phyloP scores from a whole-genome alignment of 805 yeast genomes.

The Metahyphopichia silvanorum region DNA sequence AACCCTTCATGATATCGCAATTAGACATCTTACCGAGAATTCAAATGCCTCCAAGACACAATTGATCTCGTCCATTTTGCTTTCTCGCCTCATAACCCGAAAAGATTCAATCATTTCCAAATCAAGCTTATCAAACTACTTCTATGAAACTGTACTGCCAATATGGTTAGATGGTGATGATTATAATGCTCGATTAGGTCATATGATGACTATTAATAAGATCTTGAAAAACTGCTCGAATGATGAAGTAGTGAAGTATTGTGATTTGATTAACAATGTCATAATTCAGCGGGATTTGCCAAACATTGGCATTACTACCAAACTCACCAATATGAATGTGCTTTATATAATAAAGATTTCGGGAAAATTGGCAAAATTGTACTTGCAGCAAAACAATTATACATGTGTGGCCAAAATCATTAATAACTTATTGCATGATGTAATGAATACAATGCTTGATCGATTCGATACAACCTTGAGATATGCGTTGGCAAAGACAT shows the following conservation, averaged over 20 bases:
- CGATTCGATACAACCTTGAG: slow-evolving; percentile 54
- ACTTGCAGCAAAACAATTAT: slow-evolving; percentile 22
- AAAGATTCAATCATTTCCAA: slow-evolving; percentile 32
- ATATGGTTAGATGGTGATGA: slow-evolving; percentile 15
- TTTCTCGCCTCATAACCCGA: slow-evolving; percentile 55
- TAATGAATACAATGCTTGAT: slow-evolving; percentile 32
- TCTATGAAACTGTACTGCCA: slow-evolving; percentile 8
- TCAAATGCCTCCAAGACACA: slow-evolving; percentile 55
- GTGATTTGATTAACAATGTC: slow-evolving; percentile 9
- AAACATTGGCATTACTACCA: slow-evolving; percentile 5
- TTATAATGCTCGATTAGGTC: slow-evolving; percentile 28
- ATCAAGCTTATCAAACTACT: slow-evolving; percentile 14
- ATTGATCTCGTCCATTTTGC: slow-evolving; percentile 47
- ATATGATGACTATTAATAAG: slow-evolving; percentile 38
- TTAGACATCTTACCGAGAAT: slow-evolving; percentile 23
- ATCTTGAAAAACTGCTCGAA: slow-evolving; percentile 24
- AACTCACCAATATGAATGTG: slow-evolving; percentile 13
- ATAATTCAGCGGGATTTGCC: slow-evolving; percentile 15
- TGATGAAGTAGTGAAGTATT: slow-evolving; percentile 6
- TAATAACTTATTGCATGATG: slow-evolving; percentile 41
- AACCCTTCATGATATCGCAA: slow-evolving; percentile 33
- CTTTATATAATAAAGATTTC: slow-evolving; percentile 31
- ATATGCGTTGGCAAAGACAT: slow-evolving; percentile 62
- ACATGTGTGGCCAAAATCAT: slow-evolving; percentile 47
- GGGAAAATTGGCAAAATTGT: slow-evolving; percentile 32